These are phyloP conservation scores for Astrothelium macrocarpum DNA, from an alignment of 495 filamentous ascomycete species.

Conservation along the genomic window DNA sequence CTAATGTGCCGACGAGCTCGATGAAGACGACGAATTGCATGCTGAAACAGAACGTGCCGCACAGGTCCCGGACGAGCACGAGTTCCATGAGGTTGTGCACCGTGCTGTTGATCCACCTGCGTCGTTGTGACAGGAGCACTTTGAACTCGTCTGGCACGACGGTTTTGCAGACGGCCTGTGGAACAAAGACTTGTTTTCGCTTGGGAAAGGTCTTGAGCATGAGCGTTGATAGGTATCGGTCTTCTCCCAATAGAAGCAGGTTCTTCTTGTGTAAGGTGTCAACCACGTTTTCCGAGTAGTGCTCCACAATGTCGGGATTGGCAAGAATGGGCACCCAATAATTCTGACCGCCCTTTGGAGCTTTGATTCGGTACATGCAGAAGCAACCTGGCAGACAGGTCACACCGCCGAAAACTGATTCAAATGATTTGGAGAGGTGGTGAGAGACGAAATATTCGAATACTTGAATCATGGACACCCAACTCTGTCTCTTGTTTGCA, in stretches of 20 bases:
- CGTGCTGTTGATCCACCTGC: constrained; percentile 99
- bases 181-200: constrained; percentile 96
- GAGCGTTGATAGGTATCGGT: constrained; percentile 91
- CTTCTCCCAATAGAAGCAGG: constrained; percentile 84
- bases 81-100: constrained; percentile 98
- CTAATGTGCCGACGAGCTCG: constrained; percentile 87
- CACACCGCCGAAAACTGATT: constrained; percentile 97
- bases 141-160: constrained; percentile 88
- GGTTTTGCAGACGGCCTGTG: constrained; percentile 97
- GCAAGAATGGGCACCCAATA: constrained; percentile 99
- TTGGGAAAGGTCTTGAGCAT: constrained; percentile 99
- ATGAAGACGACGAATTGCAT: constrained; percentile 99
- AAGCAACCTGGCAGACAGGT: constrained; percentile 98
- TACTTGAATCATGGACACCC: constrained; percentile 99
- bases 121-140: constrained; percentile 85
- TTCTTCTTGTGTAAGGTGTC: constrained; percentile 99
- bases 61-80: constrained; percentile 88
- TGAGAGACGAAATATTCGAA: constrained; percentile 99
- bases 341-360: constrained; percentile 95
- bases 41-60: constrained; percentile 98
- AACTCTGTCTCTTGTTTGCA: constrained; percentile 88
- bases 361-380: constrained; percentile 99
- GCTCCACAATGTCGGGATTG: constrained; percentile 96
- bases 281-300: constrained; percentile 99
- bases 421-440: constrained; percentile 92